phyloP scores from a whole-genome alignment of 345 rosid species.

The Lagerstroemia speciosa region DNA sequence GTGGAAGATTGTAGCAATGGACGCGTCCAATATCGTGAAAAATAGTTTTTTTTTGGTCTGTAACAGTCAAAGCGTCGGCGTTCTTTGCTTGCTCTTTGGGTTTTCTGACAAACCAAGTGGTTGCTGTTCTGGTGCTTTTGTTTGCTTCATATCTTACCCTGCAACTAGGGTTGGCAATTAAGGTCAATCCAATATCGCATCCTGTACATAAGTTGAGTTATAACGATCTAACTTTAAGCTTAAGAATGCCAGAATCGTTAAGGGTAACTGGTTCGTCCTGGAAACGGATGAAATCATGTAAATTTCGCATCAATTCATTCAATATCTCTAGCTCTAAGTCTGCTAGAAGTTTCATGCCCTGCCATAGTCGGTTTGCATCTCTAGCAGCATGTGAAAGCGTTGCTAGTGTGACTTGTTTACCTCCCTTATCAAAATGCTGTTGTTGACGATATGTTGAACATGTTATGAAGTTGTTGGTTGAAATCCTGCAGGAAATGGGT shows the following conservation, averaged over 20 bases:
- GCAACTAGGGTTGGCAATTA: not conserved
- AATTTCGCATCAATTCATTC: not conserved
- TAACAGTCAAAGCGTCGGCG: not conserved
- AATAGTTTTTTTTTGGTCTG: not conserved
- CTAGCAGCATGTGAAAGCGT: not conserved
- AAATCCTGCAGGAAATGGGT: conserved; percentile 60
- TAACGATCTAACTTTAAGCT: not conserved
- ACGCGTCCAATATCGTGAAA: not conserved
- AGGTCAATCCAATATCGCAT: not conserved
- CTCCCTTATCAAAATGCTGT: not conserved
- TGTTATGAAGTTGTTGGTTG: not conserved
- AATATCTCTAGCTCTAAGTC: not conserved
- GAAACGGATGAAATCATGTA: not conserved
- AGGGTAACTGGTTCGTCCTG: not conserved
- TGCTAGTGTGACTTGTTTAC: too few relatives aligned
- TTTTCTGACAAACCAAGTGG: not conserved
- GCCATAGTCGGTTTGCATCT: not conserved
- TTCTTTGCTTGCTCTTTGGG: not conserved
- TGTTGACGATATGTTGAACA: not conserved
- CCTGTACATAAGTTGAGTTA: not conserved
- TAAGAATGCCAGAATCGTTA: not conserved
- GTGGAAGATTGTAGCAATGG: not conserved
- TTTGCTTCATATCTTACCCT: not conserved
- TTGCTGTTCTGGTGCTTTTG: not conserved
- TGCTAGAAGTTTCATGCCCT: not conserved